Base-by-base conservation (phyloP, 768 basidiomycete species). In the Ramaria sp. region DNA sequence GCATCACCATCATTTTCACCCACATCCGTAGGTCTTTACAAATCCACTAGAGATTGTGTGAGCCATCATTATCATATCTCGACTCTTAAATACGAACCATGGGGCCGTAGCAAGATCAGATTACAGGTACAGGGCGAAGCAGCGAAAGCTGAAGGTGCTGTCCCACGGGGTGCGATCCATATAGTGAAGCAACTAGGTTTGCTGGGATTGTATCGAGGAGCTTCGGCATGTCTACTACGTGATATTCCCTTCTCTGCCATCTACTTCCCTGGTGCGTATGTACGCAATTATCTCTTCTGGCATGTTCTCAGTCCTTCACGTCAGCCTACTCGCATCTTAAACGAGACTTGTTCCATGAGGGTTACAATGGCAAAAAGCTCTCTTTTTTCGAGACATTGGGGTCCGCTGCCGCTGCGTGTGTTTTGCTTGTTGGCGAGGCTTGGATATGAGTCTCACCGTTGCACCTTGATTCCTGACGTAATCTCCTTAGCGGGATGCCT, bases 191-290 rank as follows among this genome's bases (percentile, higher is more conserved):
- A 94, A 67, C 75, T 99, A 56, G 96, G 96, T 54, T 74, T 99
- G 34, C 55, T 99, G 50, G 96, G 96, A 20, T 73, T 98, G 42
- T 99, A 99, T 76, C 87, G 81, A 68, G 96, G 96, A 51, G 84
- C 94, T 15, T 84, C 82, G 59, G 96, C 95, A 20, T 99, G 96
- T 71, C 72, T 97, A 63, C 79, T 93, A 34, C 88, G 93, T 50
- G 95, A 97, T 68, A 92, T 98, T 53, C 96, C 96, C 1, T 99
- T 98, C 72, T 97, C 94, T 33, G 93, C 91, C 38, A 86, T 93
- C 62, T 91, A 91, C 69, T 91, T 91, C 74, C 81, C 88, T 19
- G 55, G 55, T 57, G 38, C n/a, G 41, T 55, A 22, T 27, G 55
- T 31, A 31, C 34, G 17, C 3, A 11, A n/a, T 27, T 33, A 24